Base-by-base conservation (phyloP, 371 early-diverging fungal species). In the Blastocladiella emersonii region DNA sequence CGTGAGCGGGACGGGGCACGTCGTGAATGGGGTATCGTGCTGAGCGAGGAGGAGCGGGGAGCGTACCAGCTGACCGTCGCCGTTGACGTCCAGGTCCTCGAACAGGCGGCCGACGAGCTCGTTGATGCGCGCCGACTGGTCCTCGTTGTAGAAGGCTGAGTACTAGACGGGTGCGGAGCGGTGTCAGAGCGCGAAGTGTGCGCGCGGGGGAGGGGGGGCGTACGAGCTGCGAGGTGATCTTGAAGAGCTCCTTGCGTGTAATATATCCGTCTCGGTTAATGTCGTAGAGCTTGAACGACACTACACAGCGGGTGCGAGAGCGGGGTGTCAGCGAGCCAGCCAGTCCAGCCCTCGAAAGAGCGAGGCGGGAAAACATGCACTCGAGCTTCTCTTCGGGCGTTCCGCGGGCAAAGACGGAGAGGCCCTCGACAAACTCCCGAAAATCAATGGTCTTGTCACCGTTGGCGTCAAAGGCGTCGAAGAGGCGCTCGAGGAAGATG, bases 211-310 rank as follows among this genome's bases (percentile, higher is more conserved):
- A 2, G 44, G 13, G 34, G 10, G 34, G 43, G 34, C 67, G 63
- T 76, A 88, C 89, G 82, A 91, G 71, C 67, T 88, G 81, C 39
- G 82, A 73, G 79, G 87, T 82, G 61, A 88, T 82, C 62, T 79
- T 77, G 64, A 84, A 83, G 49, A 91, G 70, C 56, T 89, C 91
- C 45, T 81, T 77, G 61, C 80, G 83, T 64, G 89, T 85, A 41
- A 91, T 79, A 59, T 78, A 83, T 21, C 88, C 89, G 68, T 85
- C 85, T 61, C 82, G 84, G 68, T 91, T 82, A 43, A 88, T 75
- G 77, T 91, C 91, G 69, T 89, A 91, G 36, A 91, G 66, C 63
- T 82, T 81, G 70, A 91, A 91, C 2, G 88, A 86, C 62, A 90
- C 91, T 90, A 63, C 17, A 61, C 23, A 55, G 5, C 39, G 39